These are phyloP conservation scores for Theobroma grandiflorum DNA, from an alignment of 441 rosid genomes.

Conservation along the genomic window DNA sequence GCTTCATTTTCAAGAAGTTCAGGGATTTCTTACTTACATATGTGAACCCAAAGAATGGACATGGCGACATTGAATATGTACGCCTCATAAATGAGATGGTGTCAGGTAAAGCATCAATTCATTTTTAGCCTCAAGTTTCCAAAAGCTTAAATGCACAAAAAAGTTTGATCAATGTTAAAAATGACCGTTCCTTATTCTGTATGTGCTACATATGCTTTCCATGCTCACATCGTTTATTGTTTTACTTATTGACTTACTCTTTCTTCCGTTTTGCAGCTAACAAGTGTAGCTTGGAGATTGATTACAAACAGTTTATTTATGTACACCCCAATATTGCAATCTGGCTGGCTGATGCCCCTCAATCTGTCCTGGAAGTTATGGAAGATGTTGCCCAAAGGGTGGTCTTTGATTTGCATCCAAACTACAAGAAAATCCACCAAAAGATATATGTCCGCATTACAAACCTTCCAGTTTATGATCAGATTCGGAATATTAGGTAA, in stretches of 20 bases:
- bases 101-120: slow-evolving; percentile 60
- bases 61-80: slow-evolving; percentile 79
- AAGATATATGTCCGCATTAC: slow-evolving; percentile 88
- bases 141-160: neutral
- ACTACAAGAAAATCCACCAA: slow-evolving; percentile 84
- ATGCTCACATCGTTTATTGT: neutral
- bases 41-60: slow-evolving; percentile 72
- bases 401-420: slow-evolving; percentile 88
- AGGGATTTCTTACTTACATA: slow-evolving; percentile 86
- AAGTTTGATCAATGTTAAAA: neutral
- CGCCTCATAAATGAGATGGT: slow-evolving; percentile 91
- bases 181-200: neutral
- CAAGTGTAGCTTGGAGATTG: slow-evolving; percentile 91
- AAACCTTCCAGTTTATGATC: slow-evolving; percentile 94
- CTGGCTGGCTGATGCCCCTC: slow-evolving; percentile 99
- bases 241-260: neutral
- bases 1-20: slow-evolving; percentile 91
- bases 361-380: slow-evolving; percentile 97
- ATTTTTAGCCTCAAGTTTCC: neutral
- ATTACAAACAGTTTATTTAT: slow-evolving; percentile 88
- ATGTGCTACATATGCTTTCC: neutral
- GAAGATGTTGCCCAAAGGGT: slow-evolving; percentile 85
- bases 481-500: slow-evolving; percentile 94
- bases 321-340: slow-evolving; percentile 97
- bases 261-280: slow-evolving; percentile 67